phyloP scores from a whole-genome alignment of 2,329 filamentous ascomycete genomes.

The Aspergillus tanneri region DNA sequence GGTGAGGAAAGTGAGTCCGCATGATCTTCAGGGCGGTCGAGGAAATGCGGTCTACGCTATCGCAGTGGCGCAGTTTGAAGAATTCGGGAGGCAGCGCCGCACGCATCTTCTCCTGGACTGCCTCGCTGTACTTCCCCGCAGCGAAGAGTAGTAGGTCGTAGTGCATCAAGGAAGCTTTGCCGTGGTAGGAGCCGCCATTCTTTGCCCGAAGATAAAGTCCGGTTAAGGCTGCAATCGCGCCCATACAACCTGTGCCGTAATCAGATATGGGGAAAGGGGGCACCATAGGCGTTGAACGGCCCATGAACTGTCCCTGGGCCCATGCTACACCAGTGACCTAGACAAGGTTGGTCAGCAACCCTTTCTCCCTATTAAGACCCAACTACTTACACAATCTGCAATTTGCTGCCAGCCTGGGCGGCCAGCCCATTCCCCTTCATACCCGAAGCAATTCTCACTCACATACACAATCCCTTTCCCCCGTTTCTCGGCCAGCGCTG shows the following conservation, averaged over 20 bases:
- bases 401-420: constrained; percentile 71
- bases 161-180: constrained; percentile 63
- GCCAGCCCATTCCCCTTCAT: constrained; percentile 60
- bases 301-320: constrained; percentile 46
- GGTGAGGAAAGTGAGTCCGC: constrained; percentile 53
- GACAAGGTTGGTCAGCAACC: constrained; percentile 2
- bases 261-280: constrained; percentile 56
- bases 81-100: constrained; percentile 54
- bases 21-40: constrained; percentile 58
- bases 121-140: constrained; percentile 56
- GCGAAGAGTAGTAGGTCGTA: constrained; percentile 67
- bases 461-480: constrained; percentile 67
- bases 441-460: constrained; percentile 70
- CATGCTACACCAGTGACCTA: constrained; percentile 45
- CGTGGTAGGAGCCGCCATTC: constrained; percentile 65
- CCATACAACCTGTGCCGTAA: constrained; percentile 72
- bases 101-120: constrained; percentile 55
- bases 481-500: constrained; percentile 53
- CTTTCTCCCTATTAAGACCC: neutral
- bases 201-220: constrained; percentile 64
- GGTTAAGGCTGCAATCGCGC: constrained; percentile 64
- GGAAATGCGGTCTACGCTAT: constrained; percentile 66
- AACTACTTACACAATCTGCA: constrained; percentile 58
- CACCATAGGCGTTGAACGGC: constrained; percentile 38
- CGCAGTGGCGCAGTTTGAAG: constrained; percentile 57